A percentile compares a stretch with the other conserved stretches of the same genome.
phyloP scores from a whole-genome alignment of 2,329 filamentous ascomycete species.

The Pseudonectria buxi region DNA sequence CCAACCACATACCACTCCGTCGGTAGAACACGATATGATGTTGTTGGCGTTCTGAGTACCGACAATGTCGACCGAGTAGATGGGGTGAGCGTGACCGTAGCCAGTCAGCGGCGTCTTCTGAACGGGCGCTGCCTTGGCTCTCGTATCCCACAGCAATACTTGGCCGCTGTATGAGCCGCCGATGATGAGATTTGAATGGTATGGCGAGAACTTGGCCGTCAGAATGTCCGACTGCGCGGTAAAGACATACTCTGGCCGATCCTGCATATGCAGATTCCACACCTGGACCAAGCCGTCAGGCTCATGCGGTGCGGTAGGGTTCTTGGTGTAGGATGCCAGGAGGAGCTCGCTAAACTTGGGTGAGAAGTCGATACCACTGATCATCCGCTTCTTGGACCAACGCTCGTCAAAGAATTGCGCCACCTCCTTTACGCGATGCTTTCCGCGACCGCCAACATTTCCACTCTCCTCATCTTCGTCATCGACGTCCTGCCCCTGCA shows the following conservation, averaged over 20 bases:
- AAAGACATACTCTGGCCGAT: conserved; percentile 92
- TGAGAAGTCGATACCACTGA: conserved; percentile 92
- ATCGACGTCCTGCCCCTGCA: conserved; percentile 67
- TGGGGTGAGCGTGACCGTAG: conserved; percentile 89
- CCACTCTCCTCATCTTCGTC: conserved; percentile 77
- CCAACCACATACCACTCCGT: conserved; percentile 95
- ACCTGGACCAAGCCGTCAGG: conserved; percentile 90
- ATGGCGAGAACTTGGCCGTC: conserved; percentile 95
- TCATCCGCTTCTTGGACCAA: conserved; percentile 97
- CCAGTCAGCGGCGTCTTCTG: conserved; percentile 95
- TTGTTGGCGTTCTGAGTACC: conserved; percentile 99
- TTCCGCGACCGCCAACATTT: conserved; percentile 62
- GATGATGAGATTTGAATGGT: conserved; percentile 92
- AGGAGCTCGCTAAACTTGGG: conserved; percentile 91
- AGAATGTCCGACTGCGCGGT: conserved; percentile 94
- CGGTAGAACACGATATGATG: conserved; percentile 93
- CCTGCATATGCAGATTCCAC: conserved; percentile 94
- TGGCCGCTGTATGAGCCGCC: conserved; percentile 96
- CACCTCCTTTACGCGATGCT: conserved; percentile 74
- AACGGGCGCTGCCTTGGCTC: conserved; percentile 79
- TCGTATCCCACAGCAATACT: conserved; percentile 93
- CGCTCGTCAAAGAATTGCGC: conserved; percentile 91
- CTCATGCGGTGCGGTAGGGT: conserved; percentile 87
- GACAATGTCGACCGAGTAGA: conserved; percentile 92
- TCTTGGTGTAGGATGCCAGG: conserved; percentile 94